Conservation (phyloP, 2,329 filamentous ascomycete genomes). For the Phoma sp. region DNA sequence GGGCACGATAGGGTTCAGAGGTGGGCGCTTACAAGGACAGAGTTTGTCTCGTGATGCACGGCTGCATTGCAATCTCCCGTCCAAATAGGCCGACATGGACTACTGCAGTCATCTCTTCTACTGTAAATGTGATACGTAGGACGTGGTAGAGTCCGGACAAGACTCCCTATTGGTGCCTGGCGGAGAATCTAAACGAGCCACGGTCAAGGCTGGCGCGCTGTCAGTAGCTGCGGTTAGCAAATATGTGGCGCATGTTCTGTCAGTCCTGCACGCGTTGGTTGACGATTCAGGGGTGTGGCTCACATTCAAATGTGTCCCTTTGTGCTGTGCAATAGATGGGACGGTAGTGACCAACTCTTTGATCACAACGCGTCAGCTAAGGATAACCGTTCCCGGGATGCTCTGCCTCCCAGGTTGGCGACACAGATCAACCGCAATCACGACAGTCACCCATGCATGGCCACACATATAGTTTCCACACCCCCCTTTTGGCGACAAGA, state of each 20-base stretch:
- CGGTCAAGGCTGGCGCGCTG: neutral
- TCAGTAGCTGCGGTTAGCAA: neutral
- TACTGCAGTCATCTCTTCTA: constrained; percentile 32
- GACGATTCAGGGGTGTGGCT: constrained; percentile 17
- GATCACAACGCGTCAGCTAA: constrained; percentile 24
- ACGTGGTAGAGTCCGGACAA: constrained; percentile 27
- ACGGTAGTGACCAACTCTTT: neutral
- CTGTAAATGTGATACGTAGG: constrained; percentile 32
- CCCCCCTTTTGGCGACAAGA: constrained; percentile 37
- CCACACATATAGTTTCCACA: constrained; percentile 26
- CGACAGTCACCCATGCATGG: constrained; percentile 32
- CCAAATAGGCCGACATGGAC: constrained; percentile 29
- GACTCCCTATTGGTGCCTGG: constrained; percentile 1
- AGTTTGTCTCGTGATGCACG: constrained; percentile 38
- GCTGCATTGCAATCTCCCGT: constrained; percentile 27
- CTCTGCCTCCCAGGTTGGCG: constrained; percentile 27
- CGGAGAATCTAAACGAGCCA: neutral
- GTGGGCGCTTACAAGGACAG: constrained; percentile 29
- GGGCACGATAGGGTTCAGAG: constrained; percentile 16
- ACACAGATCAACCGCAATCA: constrained; percentile 19
- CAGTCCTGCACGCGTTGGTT: neutral
- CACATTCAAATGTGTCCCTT: neutral
- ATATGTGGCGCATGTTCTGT: constrained; percentile 3
- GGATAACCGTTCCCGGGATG: constrained; percentile 18
- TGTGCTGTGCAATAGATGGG: neutral